These are phyloP conservation scores for Protoeuglena noctilucae DNA, from an alignment of 139 green algal species.

Conservation along the genomic window DNA sequence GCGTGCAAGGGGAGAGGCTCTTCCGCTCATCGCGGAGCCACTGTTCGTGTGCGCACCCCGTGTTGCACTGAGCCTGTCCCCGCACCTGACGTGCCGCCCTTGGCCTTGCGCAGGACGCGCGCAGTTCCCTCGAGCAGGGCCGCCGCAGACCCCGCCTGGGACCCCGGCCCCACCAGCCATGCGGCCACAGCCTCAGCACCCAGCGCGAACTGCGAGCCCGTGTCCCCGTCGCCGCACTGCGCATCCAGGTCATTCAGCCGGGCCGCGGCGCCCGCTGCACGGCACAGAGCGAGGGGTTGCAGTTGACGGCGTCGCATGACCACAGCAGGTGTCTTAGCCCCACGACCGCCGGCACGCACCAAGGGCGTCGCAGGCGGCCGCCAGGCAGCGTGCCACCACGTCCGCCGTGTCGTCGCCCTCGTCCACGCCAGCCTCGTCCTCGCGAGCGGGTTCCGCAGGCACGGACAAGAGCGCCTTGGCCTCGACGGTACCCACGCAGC, in stretches of 20 bases:
- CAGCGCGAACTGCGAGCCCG: too few species aligned
- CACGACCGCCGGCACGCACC: conserved; percentile 51
- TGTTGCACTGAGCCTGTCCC: too few species aligned
- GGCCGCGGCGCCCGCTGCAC: conserved; percentile 1
- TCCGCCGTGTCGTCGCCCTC: conserved; percentile 2
- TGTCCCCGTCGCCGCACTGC: conserved; percentile 1
- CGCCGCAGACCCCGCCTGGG: not conserved
- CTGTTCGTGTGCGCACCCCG: too few species aligned
- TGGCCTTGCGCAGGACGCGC: too few species aligned
- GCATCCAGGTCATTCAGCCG: too few species aligned
- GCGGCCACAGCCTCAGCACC: not conserved
- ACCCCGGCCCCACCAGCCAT: not conserved
- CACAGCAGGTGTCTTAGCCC: conserved; percentile 23
- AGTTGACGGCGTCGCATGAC: conserved; percentile 6
- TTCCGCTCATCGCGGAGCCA: too few species aligned
- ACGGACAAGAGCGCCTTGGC: conserved; percentile 15
- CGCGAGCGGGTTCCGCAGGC: not conserved
- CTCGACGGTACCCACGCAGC: not conserved
- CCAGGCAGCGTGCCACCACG: not conserved
- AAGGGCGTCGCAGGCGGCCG: conserved; percentile 18
- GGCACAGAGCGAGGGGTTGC: conserved; percentile 5
- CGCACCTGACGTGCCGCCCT: too few species aligned
- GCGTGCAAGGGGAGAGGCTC: too few species aligned
- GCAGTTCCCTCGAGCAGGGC: too few species aligned
- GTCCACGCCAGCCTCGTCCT: conserved; percentile 8